Evolutionary conservation across 108 stramenopile species (phyloP).

Genomic region (Cyclotella sp.): DNA sequence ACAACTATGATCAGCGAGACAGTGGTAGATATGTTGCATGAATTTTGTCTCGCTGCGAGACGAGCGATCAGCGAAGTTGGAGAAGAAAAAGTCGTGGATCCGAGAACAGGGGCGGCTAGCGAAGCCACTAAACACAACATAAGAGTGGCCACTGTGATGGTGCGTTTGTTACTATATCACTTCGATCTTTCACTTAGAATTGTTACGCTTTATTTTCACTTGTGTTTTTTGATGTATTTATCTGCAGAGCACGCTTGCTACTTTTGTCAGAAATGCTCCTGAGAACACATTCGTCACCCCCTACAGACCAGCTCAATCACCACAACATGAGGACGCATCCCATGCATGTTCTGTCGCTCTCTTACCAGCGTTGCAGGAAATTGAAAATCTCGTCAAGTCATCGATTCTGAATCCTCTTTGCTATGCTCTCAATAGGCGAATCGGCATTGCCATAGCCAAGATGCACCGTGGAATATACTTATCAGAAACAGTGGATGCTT

Average conservation of each 20-base stretch:
- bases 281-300: constrained; percentile 87
- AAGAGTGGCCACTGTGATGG: constrained; percentile 76
- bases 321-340: constrained; percentile 85
- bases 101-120: constrained; percentile 57
- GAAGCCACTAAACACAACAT: constrained; percentile 80
- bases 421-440: constrained; percentile 66
- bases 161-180: constrained; percentile 12
- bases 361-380: constrained; percentile 69
- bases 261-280: constrained; percentile 66
- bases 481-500: constrained; percentile 36
- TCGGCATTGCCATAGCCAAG: constrained; percentile 63
- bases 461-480: constrained; percentile 84
- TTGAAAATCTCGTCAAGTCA: constrained; percentile 73
- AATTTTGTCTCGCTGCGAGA: constrained; percentile 73
- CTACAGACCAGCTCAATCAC: constrained; percentile 79
- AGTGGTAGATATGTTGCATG: constrained; percentile 70
- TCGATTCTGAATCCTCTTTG: constrained; percentile 72
- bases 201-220: constrained; percentile 32
- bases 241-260: constrained; percentile 39
- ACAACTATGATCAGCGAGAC: constrained; percentile 80
- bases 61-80: constrained; percentile 68
- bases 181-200: constrained; percentile 29
- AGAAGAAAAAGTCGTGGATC: constrained; percentile 60
- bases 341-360: constrained; percentile 71
- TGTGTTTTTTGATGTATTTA: neutral